Percentiles rank a stretch among this genome's conserved stretches.
Evolutionary conservation across 139 green algal genomes (phyloP).

Genomic region (Microglena sp.): DNA sequence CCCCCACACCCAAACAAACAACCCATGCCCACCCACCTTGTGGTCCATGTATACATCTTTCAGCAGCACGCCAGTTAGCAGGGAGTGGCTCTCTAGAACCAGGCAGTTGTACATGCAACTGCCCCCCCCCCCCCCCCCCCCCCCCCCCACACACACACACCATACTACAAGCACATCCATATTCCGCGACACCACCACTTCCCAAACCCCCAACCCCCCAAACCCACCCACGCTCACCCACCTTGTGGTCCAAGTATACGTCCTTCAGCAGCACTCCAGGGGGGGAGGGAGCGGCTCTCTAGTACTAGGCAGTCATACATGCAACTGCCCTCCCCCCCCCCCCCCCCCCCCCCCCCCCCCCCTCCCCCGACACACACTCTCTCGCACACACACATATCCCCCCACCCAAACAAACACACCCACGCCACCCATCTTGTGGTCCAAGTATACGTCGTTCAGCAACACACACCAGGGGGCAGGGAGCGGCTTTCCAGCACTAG

Average conservation of each 20-base stretch:
- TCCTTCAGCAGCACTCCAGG: conserved; percentile 5
- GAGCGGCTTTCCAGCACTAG: conserved; percentile 16
- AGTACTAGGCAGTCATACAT: conserved; percentile 61
- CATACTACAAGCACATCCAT: no score
- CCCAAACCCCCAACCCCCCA: no score
- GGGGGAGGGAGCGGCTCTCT: background rate
- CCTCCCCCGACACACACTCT: no score
- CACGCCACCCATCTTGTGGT: background rate
- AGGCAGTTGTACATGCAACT: conserved; percentile 69
- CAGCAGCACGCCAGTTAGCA: conserved; percentile 1
- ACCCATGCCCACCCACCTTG: background rate
- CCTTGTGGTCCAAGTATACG: conserved; percentile 3
- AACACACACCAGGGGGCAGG: background rate
- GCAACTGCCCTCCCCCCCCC: no score
- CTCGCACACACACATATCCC: no score
- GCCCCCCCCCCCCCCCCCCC: no score
- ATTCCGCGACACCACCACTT: no score
- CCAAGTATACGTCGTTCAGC: conserved; percentile 5
- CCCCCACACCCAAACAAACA: no score
- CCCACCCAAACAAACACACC: no score
- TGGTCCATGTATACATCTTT: conserved; percentile 9
- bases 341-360: no score
- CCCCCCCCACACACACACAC: no score
- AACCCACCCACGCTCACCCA: background rate
- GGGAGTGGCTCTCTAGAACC: background rate